phyloP scores from a whole-genome alignment of 352 stramenopile species.

The Blastocystis hominis region DNA sequence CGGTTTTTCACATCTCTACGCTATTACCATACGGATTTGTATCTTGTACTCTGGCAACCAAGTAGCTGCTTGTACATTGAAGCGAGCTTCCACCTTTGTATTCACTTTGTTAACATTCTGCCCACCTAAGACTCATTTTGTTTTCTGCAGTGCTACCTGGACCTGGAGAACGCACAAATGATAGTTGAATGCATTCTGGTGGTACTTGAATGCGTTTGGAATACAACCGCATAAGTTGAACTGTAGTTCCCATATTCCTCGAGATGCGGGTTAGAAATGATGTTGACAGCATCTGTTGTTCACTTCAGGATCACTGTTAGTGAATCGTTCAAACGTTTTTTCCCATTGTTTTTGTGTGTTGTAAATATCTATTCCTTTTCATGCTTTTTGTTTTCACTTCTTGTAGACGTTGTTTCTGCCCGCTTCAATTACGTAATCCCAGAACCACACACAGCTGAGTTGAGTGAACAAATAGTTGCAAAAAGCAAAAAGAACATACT shows the following conservation, averaged over 20 bases:
- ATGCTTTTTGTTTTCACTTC: no score
- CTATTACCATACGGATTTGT: not conserved
- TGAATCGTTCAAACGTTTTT: no score
- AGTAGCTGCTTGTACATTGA: conserved; percentile 51
- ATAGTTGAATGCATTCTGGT: not conserved
- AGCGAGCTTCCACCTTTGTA: conserved; percentile 59
- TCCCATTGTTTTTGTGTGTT: no score
- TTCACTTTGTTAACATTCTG: conserved; percentile 61
- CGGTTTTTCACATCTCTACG: conserved; percentile 56
- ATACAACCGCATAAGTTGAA: not conserved
- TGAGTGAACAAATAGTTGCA: not conserved
- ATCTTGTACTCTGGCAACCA: not conserved
- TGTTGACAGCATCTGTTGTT: not conserved
- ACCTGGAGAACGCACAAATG: conserved; percentile 42
- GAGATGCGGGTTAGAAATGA: not conserved
- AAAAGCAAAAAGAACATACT: not conserved
- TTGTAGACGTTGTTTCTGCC: no score
- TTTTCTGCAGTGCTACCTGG: not conserved
- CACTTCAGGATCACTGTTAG: no score
- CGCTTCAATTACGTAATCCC: no score
- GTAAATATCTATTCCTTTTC: no score
- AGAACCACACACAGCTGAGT: no score
- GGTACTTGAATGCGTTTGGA: not conserved
- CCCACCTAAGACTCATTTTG: not conserved
- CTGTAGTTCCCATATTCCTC: not conserved